phyloP scores from a whole-genome alignment of 2,329 filamentous ascomycete genomes.

The Fusarium palustre region DNA sequence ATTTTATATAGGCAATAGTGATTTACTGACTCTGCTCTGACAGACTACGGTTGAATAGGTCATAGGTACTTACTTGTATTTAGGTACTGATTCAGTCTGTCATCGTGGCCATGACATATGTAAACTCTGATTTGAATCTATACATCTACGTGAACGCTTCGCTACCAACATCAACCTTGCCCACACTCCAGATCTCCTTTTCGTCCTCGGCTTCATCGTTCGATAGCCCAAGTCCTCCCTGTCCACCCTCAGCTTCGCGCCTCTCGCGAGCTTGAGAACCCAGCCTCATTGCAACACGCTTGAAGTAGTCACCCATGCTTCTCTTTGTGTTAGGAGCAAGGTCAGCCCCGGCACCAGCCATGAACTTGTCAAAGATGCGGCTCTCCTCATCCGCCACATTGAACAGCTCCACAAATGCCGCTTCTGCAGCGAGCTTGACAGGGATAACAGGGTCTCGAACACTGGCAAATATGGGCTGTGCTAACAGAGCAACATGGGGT shows the following conservation, averaged over 20 bases:
- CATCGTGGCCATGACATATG: not conserved
- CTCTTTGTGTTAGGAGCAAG: slow-evolving; percentile 80
- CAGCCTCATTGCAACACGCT: slow-evolving; percentile 85
- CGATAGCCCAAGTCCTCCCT: slow-evolving; percentile 84
- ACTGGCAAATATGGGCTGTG: slow-evolving; percentile 85
- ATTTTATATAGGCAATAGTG: not conserved
- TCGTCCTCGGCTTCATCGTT: slow-evolving; percentile 96
- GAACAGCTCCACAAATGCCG: slow-evolving; percentile 92
- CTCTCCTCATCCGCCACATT: slow-evolving; percentile 88
- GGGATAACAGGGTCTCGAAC: slow-evolving; percentile 94
- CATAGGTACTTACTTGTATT: not conserved
- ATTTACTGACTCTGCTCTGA: not conserved
- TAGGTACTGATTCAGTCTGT: not conserved
- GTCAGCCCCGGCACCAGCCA: slow-evolving; percentile 74
- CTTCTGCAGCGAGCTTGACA: slow-evolving; percentile 94
- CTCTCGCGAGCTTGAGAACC: slow-evolving; percentile 90
- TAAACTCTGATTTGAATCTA: not conserved
- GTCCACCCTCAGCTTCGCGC: slow-evolving; percentile 89
- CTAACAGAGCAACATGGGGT: slow-evolving; percentile 83
- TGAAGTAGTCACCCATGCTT: slow-evolving; percentile 97
- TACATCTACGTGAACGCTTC: slow-evolving; percentile 40
- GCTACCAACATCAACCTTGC: slow-evolving; percentile 75
- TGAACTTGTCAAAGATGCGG: slow-evolving; percentile 90
- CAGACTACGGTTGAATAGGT: not conserved
- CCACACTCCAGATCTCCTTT: slow-evolving; percentile 94